Percentiles rank a stretch among this genome's conserved stretches.
Evolutionary conservation across 169 alveolate genomes (phyloP).

Genomic region (Plasmodium falciparum): DNA sequence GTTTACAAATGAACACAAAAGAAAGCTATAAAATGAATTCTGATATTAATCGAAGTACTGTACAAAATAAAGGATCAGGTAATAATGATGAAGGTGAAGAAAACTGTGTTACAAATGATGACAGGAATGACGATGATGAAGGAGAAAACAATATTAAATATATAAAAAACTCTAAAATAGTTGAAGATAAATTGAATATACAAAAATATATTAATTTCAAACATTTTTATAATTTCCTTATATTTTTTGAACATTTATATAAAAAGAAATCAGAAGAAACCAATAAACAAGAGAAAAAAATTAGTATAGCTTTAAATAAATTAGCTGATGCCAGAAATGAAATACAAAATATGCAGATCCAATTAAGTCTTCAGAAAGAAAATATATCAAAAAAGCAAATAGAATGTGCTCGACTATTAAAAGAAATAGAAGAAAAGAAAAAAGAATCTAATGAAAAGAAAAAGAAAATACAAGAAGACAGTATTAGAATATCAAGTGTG

Average conservation of each 20-base stretch:
- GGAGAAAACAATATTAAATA: constrained; percentile 44
- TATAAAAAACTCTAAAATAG: constrained; percentile 64
- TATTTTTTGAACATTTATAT: constrained; percentile 46
- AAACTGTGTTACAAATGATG: constrained; percentile 1
- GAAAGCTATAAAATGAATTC: constrained; percentile 35
- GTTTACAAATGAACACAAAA: constrained; percentile 63
- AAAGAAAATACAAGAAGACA: constrained; percentile 92
- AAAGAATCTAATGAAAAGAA: constrained; percentile 77
- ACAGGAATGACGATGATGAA: constrained; percentile 29
- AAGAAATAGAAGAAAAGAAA: constrained; percentile 89
- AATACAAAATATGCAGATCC: constrained; percentile 89
- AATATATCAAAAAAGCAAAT: constrained; percentile 90
- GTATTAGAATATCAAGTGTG: constrained; percentile 93
- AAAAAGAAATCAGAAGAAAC: constrained; percentile 73
- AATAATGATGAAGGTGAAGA: constrained; percentile 25
- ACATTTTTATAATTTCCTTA: constrained; percentile 61
- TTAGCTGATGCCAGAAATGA: constrained; percentile 91
- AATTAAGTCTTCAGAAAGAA: constrained; percentile 89
- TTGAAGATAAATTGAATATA: constrained; percentile 46
- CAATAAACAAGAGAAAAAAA: constrained; percentile 85
- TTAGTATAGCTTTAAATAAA: constrained; percentile 90
- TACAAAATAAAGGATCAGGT: constrained; percentile 22
- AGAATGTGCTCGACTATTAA: constrained; percentile 91
- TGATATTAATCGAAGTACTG: constrained; percentile 12
- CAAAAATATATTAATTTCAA: constrained; percentile 71